phyloP scores from a whole-genome alignment of 148 eudicot species.

The Limonium bicolor region DNA sequence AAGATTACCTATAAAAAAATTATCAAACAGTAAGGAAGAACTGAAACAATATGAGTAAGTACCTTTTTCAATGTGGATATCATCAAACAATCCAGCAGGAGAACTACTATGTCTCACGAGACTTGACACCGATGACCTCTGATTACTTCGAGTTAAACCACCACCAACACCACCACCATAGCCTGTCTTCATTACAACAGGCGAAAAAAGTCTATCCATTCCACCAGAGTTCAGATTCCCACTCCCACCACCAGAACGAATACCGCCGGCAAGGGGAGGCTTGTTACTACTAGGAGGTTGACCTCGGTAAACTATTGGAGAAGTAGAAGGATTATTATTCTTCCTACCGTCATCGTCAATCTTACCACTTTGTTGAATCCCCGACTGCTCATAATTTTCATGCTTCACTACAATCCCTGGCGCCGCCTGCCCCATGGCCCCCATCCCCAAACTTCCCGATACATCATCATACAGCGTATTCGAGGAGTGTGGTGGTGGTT shows the following conservation, averaged over 20 bases:
- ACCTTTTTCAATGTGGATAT: constrained; percentile 45
- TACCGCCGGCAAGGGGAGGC: too few species aligned
- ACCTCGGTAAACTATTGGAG: constrained; percentile 28
- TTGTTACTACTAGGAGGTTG: too few species aligned
- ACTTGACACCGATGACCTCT: too few species aligned
- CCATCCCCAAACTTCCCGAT: too few species aligned
- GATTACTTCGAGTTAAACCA: too few species aligned
- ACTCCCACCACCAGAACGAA: constrained; percentile 6
- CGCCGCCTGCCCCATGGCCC: constrained; percentile 32
- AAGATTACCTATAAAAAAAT: neutral
- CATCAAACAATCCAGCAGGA: constrained; percentile 69
- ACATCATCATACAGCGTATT: too few species aligned
- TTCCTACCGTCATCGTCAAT: too few species aligned
- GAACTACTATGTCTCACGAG: constrained; percentile 78
- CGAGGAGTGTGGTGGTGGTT: too few species aligned
- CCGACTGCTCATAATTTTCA: too few species aligned
- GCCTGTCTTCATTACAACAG: constrained; percentile 27
- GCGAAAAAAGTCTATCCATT: constrained; percentile 12
- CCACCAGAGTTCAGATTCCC: neutral
- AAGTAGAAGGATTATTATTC: constrained; percentile 21
- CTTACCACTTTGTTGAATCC: too few species aligned
- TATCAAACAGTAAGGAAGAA: neutral
- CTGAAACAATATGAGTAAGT: neutral
- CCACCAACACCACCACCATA: too few species aligned
- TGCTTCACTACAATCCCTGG: too few species aligned